Base-by-base conservation (phyloP, 2,329 filamentous ascomycete genomes). In the Epichloe brachyelytri region DNA sequence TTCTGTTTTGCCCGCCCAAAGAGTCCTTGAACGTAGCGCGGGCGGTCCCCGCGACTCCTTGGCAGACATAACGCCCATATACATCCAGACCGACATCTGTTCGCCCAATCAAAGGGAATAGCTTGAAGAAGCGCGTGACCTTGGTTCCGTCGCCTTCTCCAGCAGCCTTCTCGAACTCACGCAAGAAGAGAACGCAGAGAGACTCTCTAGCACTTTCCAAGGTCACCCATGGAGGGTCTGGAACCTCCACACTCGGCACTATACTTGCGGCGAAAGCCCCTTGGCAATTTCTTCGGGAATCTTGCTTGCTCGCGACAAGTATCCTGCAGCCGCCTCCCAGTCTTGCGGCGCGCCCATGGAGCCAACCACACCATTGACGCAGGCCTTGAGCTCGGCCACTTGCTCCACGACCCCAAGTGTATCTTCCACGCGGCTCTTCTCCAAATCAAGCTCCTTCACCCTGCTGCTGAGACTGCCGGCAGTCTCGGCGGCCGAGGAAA, bases 331-430 rank as follows among this genome's bases (percentile, higher is more conserved):
- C 3, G 88, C 93, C 68, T 98, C 93, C 93, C 93, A 98, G 71
- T 98, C 93, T 68, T 98, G 93, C 41, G 93, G 88, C 4, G 90
- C 91, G 36, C 91, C 93, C 93, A 98, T 98, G 53, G 87, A 94
- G 17, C 90, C 93, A 26, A 91, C 83, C 11, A 97, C 90, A 43
- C 93, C 93, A 54, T 96, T 81, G 37, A 97, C 88, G 65, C 93
- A 98, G 8, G 93, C 87, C 70, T 97, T 97, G 57, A 98, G 83
- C 74, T 98, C 93, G 5, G 88, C 86, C 14, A 98, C 91, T 70
- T 96, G 90, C 68, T 97, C 91, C 11, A 97, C 93, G 3, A 97
- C 89, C 8, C 85, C 79, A 52, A 98, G 72, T 0, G 93, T 97
- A 48, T 89, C 84, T 65, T 93, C 90, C 8, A 98, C 91, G 30